Conservation (phyloP, 257 asterid genomes). For the Nicotiana knightiana region DNA sequence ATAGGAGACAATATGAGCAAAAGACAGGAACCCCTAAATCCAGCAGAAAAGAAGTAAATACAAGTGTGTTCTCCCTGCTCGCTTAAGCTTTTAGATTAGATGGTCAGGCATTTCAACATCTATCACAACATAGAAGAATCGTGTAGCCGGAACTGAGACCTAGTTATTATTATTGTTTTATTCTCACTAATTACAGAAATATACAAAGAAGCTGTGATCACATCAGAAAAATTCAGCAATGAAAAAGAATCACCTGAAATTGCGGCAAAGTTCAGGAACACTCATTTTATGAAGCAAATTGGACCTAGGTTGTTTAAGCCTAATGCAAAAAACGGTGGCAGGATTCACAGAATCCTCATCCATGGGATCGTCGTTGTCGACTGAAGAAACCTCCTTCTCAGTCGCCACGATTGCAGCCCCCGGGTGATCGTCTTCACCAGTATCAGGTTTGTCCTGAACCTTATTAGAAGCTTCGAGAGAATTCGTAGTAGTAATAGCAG, state of each 20-base stretch:
- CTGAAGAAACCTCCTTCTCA: conserved; percentile 30
- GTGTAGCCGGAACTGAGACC: background rate
- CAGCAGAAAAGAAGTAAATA: too few relatives aligned
- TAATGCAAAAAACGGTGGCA: conserved; percentile 71
- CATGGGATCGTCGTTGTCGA: conserved; percentile 46
- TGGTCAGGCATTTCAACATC: background rate
- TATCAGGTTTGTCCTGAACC: conserved; percentile 29
- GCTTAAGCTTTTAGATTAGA: too few relatives aligned
- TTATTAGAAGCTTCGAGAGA: conserved; percentile 31
- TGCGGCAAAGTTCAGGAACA: conserved; percentile 98
- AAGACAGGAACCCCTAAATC: too few relatives aligned
- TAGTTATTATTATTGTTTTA: background rate
- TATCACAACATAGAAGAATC: background rate
- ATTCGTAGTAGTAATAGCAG: conserved; percentile 21
- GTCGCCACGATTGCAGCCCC: conserved; percentile 25
- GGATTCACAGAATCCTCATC: conserved; percentile 57
- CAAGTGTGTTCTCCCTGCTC: too few relatives aligned
- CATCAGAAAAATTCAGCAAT: background rate
- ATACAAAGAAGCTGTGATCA: background rate
- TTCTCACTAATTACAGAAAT: background rate
- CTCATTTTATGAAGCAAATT: conserved; percentile 88
- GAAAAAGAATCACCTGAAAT: conserved; percentile 53
- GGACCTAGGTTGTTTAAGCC: conserved; percentile 73
- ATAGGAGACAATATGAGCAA: too few relatives aligned
- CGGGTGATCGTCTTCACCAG: conserved; percentile 23